Evolutionary conservation across 2,329 filamentous ascomycete genomes (phyloP).

Genomic region (Nemania abortiva): DNA sequence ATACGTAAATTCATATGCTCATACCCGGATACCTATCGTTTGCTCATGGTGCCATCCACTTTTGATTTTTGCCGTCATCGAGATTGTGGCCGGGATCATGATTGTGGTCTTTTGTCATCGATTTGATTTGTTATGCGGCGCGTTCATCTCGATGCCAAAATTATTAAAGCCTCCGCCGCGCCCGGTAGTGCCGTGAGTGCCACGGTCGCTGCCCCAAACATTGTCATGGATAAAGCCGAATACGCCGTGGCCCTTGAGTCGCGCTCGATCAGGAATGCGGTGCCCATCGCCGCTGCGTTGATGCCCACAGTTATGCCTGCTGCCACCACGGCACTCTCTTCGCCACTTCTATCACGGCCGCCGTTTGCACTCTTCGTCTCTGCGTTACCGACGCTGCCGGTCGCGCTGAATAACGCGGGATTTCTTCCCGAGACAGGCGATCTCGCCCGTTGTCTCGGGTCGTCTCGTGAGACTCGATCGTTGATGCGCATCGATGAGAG

Average conservation of each 20-base stretch:
- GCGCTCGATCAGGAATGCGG: constrained; percentile 67
- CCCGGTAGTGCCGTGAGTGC: constrained; percentile 64
- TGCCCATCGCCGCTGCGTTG: constrained; percentile 71
- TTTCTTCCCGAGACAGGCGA: neutral
- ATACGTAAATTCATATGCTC: neutral
- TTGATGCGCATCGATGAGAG: constrained; percentile 46
- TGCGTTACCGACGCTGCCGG: neutral
- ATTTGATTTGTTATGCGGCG: constrained; percentile 1
- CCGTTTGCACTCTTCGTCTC: constrained; percentile 17
- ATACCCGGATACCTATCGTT: neutral
- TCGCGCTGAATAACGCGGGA: neutral
- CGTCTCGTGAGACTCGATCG: constrained; percentile 33
- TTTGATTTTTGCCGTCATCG: constrained; percentile 4
- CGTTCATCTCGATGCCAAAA: constrained; percentile 49
- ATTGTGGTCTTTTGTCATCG: constrained; percentile 10
- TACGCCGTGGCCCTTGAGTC: constrained; percentile 66
- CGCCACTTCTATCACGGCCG: neutral
- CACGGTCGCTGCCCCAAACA: constrained; percentile 68
- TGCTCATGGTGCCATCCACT: neutral
- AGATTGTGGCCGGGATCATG: neutral
- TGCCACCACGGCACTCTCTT: constrained; percentile 57
- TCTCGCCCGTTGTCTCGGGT: constrained; percentile 7
- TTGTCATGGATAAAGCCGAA: constrained; percentile 68
- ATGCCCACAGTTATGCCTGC: constrained; percentile 66
- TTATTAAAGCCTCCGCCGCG: constrained; percentile 56